Percentiles rank a stretch among this genome's conserved stretches.
Conservation (phyloP, 257 asterid species). For the Plantago ovata region DNA sequence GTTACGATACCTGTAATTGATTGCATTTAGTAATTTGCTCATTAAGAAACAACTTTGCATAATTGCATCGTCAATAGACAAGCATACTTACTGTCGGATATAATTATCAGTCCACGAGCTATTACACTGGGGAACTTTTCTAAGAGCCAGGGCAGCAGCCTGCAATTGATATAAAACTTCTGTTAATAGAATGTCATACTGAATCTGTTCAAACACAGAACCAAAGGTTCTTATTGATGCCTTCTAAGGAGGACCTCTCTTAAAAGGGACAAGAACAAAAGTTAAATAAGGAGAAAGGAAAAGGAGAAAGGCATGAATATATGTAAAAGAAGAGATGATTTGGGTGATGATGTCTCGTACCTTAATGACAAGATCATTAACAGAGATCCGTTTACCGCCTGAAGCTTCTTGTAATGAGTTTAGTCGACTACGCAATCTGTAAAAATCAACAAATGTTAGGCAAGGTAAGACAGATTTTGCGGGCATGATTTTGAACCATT, state of each 20-base stretch:
- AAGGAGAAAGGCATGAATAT: background rate
- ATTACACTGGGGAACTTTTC: conserved; percentile 91
- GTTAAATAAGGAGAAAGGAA: background rate
- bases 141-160: conserved; percentile 99
- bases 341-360: conserved; percentile 33
- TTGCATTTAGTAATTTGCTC: conserved; percentile 13
- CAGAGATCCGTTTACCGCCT: conserved; percentile 87
- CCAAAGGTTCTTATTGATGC: too few relatives aligned
- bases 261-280: background rate
- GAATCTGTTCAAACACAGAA: conserved; percentile 1
- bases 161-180: conserved; percentile 30
- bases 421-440: conserved; percentile 76
- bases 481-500: conserved; percentile 13
- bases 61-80: conserved; percentile 4
- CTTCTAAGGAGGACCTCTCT: too few relatives aligned
- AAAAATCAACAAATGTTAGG: conserved; percentile 15
- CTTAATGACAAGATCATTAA: conserved; percentile 95
- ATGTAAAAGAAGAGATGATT: background rate
- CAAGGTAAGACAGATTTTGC: conserved; percentile 16
- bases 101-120: conserved; percentile 97
- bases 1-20: conserved; percentile 57
- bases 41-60: conserved; percentile 6
- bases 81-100: conserved; percentile 86
- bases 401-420: conserved; percentile 90
- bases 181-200: conserved; percentile 2